Evolutionary conservation across 345 rosid genomes (phyloP).

Genomic region (Brassica incana): DNA sequence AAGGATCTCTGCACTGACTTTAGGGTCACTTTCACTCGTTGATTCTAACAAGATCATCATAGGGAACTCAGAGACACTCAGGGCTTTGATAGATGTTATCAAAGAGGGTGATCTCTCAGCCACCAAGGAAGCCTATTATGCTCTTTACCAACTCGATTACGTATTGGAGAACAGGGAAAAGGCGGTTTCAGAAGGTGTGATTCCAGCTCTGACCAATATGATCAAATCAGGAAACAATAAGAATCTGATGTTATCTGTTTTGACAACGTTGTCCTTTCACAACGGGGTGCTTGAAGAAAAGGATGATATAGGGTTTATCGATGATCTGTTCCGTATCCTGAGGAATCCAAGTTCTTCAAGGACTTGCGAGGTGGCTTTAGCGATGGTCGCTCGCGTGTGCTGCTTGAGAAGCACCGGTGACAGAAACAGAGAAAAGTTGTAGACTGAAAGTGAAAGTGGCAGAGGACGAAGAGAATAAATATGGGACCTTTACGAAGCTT

Average conservation of each 20-base stretch:
- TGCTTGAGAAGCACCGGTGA: not conserved
- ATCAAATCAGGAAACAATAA: slow-evolving; percentile 40
- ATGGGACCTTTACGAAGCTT: not conserved
- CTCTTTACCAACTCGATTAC: slow-evolving; percentile 46
- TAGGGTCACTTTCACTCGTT: slow-evolving; percentile 40
- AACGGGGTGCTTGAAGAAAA: slow-evolving; percentile 44
- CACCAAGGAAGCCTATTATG: slow-evolving; percentile 44
- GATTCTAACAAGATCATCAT: slow-evolving; percentile 38
- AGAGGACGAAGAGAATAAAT: slow-evolving; percentile 12
- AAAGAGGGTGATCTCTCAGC: slow-evolving; percentile 44
- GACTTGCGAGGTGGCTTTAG: not conserved
- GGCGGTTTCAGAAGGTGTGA: slow-evolving; percentile 48
- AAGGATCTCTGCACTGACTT: slow-evolving; percentile 53
- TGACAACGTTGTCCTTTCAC: slow-evolving; percentile 47
- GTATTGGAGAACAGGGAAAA: slow-evolving; percentile 38
- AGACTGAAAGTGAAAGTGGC: slow-evolving; percentile 10
- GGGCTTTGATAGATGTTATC: slow-evolving; percentile 49
- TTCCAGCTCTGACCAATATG: slow-evolving; percentile 41
- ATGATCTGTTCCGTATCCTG: slow-evolving; percentile 28
- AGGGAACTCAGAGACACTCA: slow-evolving; percentile 47
- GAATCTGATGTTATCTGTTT: slow-evolving; percentile 46
- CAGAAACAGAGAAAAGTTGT: slow-evolving; percentile 30
- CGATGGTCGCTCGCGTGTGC: slow-evolving; percentile 35
- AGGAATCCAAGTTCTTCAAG: not conserved
- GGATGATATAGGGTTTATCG: slow-evolving; percentile 42